A percentile compares a stretch with the other conserved stretches of the same genome.
Conservation (phyloP, 2,329 filamentous ascomycete genomes). For the Neodidymelliopsis sp. region DNA sequence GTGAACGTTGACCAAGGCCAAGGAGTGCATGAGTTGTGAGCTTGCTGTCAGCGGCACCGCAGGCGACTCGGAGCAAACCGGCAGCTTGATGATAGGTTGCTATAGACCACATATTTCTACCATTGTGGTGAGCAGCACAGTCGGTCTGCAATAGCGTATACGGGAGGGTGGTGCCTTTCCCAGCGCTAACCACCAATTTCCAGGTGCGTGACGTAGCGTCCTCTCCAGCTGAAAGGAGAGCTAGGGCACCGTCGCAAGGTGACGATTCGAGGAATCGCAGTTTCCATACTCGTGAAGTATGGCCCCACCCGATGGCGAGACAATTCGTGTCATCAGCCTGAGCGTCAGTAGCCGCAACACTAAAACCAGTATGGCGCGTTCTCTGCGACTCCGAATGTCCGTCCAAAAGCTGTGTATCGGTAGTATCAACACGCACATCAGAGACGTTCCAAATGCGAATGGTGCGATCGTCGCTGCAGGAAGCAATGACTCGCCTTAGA, state of each 20-base stretch:
- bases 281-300: constrained; percentile 88
- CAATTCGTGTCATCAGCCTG: constrained; percentile 41
- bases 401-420: constrained; percentile 26
- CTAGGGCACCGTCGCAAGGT: constrained; percentile 48
- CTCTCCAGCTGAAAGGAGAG: constrained; percentile 81
- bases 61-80: constrained; percentile 26
- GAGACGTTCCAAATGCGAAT: constrained; percentile 88
- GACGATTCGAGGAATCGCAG: constrained; percentile 67
- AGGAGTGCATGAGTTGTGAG: constrained; percentile 47
- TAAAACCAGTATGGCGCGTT: constrained; percentile 56
- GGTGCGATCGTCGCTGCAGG: constrained; percentile 94
- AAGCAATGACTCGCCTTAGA: constrained; percentile 74
- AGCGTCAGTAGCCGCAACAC: constrained; percentile 39
- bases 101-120: constrained; percentile 88
- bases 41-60: constrained; percentile 82
- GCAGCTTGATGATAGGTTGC: constrained; percentile 11
- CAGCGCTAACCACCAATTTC: constrained; percentile 48
- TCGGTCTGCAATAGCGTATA: constrained; percentile 60
- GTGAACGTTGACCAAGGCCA: not conserved
- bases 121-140: constrained; percentile 72
- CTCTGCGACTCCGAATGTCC: constrained; percentile 35
- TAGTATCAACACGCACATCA: constrained; percentile 41
- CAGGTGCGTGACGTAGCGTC: constrained; percentile 81
- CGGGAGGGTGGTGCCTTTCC: constrained; percentile 4
- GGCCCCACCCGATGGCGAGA: constrained; percentile 81